Percentiles rank a stretch among this genome's conserved stretches.
phyloP scores from a whole-genome alignment of 192 early-diverging fungal species.

The Entrophospora sp. region DNA sequence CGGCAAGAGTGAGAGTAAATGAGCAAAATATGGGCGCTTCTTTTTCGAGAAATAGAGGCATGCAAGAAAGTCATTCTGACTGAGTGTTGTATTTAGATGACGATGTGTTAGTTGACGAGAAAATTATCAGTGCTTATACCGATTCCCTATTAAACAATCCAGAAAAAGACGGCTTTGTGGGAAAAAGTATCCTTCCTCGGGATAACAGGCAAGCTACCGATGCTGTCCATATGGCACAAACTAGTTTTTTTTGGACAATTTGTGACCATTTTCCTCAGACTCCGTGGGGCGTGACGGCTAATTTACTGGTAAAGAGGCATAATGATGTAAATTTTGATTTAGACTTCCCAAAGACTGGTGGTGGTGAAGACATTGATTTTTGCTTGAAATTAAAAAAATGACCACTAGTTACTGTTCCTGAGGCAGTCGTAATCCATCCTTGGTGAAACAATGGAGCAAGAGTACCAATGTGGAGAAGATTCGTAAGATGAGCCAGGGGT shows the following conservation, averaged over 20 bases:
- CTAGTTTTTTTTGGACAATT: constrained; percentile 12
- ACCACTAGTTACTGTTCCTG: neutral
- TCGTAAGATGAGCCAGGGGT: neutral
- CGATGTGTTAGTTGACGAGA: constrained; percentile 7
- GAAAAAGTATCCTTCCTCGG: neutral
- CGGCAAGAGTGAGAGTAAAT: neutral
- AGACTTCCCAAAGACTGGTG: constrained; percentile 5
- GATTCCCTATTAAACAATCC: too few species aligned
- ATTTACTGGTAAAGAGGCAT: neutral
- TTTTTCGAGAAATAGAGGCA: constrained; percentile 3
- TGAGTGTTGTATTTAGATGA: constrained; percentile 13
- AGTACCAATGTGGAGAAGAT: neutral
- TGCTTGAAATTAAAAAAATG: constrained; percentile 1
- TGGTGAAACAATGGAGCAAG: constrained; percentile 12
- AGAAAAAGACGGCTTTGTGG: neutral
- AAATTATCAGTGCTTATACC: neutral
- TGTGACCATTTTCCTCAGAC: neutral
- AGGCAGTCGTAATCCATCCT: neutral
- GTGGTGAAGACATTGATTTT: constrained; percentile 14
- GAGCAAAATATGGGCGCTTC: constrained; percentile 8
- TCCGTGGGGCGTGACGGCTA: constrained; percentile 16
- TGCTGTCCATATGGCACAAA: neutral
- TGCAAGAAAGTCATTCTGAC: neutral
- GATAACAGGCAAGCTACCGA: neutral
- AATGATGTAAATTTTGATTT: neutral